Base-by-base conservation (phyloP, 805 yeast species). In the Metschnikowia kunwiensis region DNA sequence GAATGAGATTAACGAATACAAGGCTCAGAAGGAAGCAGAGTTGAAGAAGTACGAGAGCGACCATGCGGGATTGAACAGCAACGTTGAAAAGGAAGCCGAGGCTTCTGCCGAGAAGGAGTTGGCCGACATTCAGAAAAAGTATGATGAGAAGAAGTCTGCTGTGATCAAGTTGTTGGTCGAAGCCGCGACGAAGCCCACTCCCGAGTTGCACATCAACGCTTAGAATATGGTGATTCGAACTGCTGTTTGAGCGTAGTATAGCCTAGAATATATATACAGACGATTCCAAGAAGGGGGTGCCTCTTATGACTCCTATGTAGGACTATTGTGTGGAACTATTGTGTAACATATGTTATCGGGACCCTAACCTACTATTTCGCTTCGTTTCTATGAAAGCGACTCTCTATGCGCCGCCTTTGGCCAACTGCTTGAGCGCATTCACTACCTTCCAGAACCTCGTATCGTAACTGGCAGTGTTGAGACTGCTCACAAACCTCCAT, bases 381-480 rank as follows among this genome's bases (percentile, higher is more conserved):
- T n/a, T n/a, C n/a, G n/a, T n/a, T n/a, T n/a, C n/a, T n/a, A n/a
- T n/a, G n/a, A n/a, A n/a, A n/a, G n/a, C n/a, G n/a, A n/a, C 13
- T 4, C n/a, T n/a, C 30, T 36, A 48, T 20, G 49, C 53, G 6
- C 51, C 53, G 24, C 50, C 67, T 44, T 58, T 60, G 23, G 70
- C 70, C 43, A 68, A 53, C 32, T 60, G 62, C 40, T 59, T 55
- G 35, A 68, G 53, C 3, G 71, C 63, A 34, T 59, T 65, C 27
- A 67, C 44, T 7, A 66, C 77, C 44, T 78, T 78, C 93, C 95
- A 85, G 26, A 72, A 45, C 34, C 91, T 77, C 34, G 63, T 73
- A 47, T 84, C 86, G 53, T 93, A 93, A 17, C 96, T 94, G 16
- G 89, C 91, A 26, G 75, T 73, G 54, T 88, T 89, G 59, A 93